These are phyloP conservation scores for Wallacemonas sp. DNA, from an alignment of 208 protist species.

Conservation along the genomic window DNA sequence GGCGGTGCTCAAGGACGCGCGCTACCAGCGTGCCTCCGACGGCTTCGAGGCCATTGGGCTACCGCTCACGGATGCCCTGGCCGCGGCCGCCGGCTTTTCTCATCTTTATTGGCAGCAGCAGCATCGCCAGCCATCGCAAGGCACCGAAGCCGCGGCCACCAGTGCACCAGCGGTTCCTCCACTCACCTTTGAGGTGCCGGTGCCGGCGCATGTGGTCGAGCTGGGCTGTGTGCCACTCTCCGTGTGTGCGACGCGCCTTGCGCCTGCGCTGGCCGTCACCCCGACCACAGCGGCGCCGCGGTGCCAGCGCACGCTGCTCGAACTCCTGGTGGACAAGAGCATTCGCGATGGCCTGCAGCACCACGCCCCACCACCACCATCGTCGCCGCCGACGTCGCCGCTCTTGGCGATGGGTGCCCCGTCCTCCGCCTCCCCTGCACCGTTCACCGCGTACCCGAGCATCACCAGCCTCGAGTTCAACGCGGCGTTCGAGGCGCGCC, in stretches of 20 bases:
- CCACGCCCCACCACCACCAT: background rate
- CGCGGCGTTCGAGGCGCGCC: background rate
- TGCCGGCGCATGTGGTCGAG: conserved; percentile 10
- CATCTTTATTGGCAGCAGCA: conserved; percentile 1
- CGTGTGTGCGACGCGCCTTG: background rate
- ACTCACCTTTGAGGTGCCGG: conserved; percentile 5
- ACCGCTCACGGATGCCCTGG: conserved; percentile 23
- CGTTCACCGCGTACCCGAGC: conserved; percentile 29
- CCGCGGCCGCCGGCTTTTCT: conserved; percentile 18
- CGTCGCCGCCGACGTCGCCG: background rate
- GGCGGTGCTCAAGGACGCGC: background rate
- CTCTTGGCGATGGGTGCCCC: background rate
- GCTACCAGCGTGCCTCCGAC: conserved; percentile 13
- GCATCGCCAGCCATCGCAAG: background rate
- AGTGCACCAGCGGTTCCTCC: background rate
- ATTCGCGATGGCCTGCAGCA: conserved; percentile 18
- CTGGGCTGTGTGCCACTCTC: conserved; percentile 1
- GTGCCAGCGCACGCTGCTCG: conserved; percentile 8
- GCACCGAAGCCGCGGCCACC: background rate
- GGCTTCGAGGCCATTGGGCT: conserved; percentile 14
- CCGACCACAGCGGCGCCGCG: background rate
- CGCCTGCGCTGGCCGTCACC: too few relatives aligned
- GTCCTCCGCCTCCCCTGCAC: background rate
- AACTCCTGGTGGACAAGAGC: conserved; percentile 3
- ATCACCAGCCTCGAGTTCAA: conserved; percentile 27